These are phyloP conservation scores for Rhypophila decipiens DNA, from an alignment of 495 filamentous ascomycete genomes.

Conservation along the genomic window DNA sequence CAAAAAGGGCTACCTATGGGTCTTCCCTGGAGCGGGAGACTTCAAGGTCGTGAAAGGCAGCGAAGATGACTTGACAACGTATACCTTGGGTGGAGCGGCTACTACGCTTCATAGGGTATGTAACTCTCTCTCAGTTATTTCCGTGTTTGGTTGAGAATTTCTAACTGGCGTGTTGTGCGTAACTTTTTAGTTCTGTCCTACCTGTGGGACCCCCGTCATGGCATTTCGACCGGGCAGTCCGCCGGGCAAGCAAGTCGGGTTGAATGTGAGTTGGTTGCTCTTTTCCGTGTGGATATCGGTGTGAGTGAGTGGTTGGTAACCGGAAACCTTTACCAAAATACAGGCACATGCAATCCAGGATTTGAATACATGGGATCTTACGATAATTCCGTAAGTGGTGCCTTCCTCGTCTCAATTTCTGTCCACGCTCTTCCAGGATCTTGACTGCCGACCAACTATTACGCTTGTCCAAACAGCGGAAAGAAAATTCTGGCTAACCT, in stretches of 20 bases:
- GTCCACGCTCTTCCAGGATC: too few relatives aligned
- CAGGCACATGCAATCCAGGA: slow-evolving; percentile 28
- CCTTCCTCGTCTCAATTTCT: too few relatives aligned
- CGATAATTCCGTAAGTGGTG: background rate
- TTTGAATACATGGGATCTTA: slow-evolving; percentile 27
- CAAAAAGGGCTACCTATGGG: slow-evolving; percentile 37
- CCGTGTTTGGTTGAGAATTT: too few relatives aligned
- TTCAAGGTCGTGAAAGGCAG: slow-evolving; percentile 34
- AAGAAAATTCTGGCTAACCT: background rate
- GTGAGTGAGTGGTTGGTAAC: too few relatives aligned
- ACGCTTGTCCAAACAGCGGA: background rate
- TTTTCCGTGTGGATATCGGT: too few relatives aligned
- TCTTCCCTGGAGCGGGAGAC: slow-evolving; percentile 19
- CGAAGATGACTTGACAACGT: slow-evolving; percentile 23
- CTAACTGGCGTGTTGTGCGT: too few relatives aligned
- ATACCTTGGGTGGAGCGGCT: slow-evolving; percentile 19
- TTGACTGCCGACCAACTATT: too few relatives aligned
- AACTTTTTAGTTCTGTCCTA: slow-evolving; percentile 35
- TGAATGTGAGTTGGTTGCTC: slow-evolving; percentile 7
- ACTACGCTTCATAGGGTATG: too few relatives aligned
- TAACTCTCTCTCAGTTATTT: too few relatives aligned
- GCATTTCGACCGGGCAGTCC: slow-evolving; percentile 13
- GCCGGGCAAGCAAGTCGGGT: background rate
- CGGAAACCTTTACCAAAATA: too few relatives aligned
- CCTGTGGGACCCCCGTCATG: slow-evolving; percentile 29